Evolutionary conservation across 164 flowering plant species (phyloP).

Genomic region (Vitis rotundifolia): DNA sequence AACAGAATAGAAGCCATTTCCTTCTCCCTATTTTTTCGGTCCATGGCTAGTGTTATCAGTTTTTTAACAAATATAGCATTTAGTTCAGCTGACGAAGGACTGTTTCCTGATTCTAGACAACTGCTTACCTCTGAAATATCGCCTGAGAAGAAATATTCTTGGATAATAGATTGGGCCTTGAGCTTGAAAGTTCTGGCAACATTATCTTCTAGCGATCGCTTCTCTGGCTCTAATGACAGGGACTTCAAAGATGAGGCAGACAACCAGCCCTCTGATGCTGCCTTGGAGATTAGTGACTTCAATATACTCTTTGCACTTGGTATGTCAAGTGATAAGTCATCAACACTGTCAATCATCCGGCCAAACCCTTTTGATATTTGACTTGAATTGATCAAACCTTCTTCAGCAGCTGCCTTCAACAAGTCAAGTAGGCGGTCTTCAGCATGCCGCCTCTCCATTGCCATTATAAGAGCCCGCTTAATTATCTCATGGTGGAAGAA

Average conservation of each 20-base stretch:
- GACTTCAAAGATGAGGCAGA: constrained; percentile 66
- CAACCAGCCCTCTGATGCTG: constrained; percentile 86
- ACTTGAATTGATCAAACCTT: constrained; percentile 69
- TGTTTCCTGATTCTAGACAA: constrained; percentile 54
- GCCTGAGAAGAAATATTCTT: constrained; percentile 71
- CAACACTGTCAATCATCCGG: constrained; percentile 64
- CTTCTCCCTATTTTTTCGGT: constrained; percentile 81
- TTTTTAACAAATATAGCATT: constrained; percentile 74
- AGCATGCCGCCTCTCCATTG: constrained; percentile 64
- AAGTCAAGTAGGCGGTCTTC: constrained; percentile 57
- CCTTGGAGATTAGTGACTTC: constrained; percentile 66
- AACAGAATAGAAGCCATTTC: constrained; percentile 86
- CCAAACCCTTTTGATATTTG: constrained; percentile 73
- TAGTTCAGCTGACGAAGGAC: constrained; percentile 32
- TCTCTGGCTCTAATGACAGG: constrained; percentile 33
- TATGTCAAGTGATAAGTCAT: constrained; percentile 76
- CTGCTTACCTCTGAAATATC: constrained; percentile 58
- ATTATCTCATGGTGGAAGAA: constrained; percentile 86
- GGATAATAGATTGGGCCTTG: constrained; percentile 57
- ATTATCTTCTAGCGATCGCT: constrained; percentile 36
- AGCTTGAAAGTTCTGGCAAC: constrained; percentile 43
- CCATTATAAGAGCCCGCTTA: constrained; percentile 63
- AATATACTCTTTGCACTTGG: constrained; percentile 57
- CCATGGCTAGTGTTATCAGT: constrained; percentile 78
- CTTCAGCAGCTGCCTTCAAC: constrained; percentile 63